Percentiles rank a stretch among this genome's conserved stretches.
phyloP scores from a whole-genome alignment of 768 basidiomycete genomes.

The Lactarius akahatsu region DNA sequence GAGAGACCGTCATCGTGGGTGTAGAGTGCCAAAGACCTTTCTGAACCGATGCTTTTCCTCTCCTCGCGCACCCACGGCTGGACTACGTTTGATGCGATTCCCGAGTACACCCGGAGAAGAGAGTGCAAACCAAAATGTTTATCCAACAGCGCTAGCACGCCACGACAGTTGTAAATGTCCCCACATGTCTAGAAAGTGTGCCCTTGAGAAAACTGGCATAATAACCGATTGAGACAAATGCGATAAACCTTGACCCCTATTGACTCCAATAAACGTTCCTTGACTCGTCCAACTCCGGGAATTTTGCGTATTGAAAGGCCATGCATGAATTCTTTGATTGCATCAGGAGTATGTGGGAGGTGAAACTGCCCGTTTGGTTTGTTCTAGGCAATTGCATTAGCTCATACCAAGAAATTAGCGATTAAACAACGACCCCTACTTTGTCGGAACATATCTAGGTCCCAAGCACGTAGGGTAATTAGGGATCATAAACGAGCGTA shows the following conservation, averaged over 20 bases:
- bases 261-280: constrained; percentile 82
- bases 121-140: constrained; percentile 79
- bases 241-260: constrained; percentile 74
- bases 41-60: constrained; percentile 89
- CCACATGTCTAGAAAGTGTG: constrained; percentile 67
- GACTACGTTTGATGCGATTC: constrained; percentile 82
- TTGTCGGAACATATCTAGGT: constrained; percentile 89
- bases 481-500: background rate
- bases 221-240: background rate
- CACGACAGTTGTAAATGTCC: constrained; percentile 79
- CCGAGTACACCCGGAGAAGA: constrained; percentile 78
- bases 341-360: constrained; percentile 60
- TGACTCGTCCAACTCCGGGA: constrained; percentile 88
- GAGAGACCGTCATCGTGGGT: constrained; percentile 1
- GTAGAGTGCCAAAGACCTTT: constrained; percentile 52
- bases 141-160: constrained; percentile 76
- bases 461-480: background rate
- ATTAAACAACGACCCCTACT: constrained; percentile 37
- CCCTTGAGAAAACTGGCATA: background rate
- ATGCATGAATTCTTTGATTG: constrained; percentile 74
- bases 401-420: background rate
- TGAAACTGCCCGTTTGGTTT: constrained; percentile 93
- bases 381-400: constrained; percentile 48
- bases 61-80: constrained; percentile 75
- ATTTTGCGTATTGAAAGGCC: constrained; percentile 83